A percentile compares a stretch with the other conserved stretches of the same genome.
phyloP scores from a whole-genome alignment of 2,329 filamentous ascomycete genomes.

The Trichoderma sp. region DNA sequence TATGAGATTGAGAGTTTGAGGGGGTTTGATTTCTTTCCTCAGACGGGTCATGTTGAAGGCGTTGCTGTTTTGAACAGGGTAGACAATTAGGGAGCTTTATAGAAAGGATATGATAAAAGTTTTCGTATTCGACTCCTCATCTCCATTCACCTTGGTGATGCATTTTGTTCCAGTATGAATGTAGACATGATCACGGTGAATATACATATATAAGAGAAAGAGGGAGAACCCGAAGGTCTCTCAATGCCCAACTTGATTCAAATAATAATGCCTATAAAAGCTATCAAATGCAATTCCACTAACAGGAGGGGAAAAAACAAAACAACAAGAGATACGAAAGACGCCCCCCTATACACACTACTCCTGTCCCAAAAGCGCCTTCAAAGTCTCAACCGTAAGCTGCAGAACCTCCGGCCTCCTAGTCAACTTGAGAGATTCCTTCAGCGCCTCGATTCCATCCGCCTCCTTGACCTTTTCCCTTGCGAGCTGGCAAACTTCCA shows the following conservation, averaged over 20 bases:
- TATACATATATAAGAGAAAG: background rate
- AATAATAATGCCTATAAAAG: background rate
- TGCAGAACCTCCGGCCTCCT: slow-evolving; percentile 70
- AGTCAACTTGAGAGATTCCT: slow-evolving; percentile 67
- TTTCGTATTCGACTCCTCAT: background rate
- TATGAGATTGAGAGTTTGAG: slow-evolving; percentile 90
- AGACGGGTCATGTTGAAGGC: slow-evolving; percentile 72
- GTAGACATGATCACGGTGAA: background rate
- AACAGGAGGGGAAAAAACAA: background rate
- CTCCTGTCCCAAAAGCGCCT: slow-evolving; percentile 57
- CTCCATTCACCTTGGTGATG: background rate
- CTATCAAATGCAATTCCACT: background rate
- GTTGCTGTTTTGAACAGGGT: slow-evolving; percentile 65
- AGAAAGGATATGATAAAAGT: background rate
- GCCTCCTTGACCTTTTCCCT: slow-evolving; percentile 61
- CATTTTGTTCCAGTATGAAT: background rate
- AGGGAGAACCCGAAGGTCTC: background rate
- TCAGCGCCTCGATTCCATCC: slow-evolving; percentile 68
- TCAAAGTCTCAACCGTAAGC: slow-evolving; percentile 71
- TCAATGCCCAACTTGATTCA: background rate
- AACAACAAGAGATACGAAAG: background rate
- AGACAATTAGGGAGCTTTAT: slow-evolving; percentile 33
- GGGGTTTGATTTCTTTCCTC: slow-evolving; percentile 97
- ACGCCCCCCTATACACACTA: slow-evolving; percentile 1
- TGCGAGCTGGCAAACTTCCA: slow-evolving; percentile 63